Percentiles rank a stretch among this genome's conserved stretches.
Conservation (phyloP, 306 rosid species). For the Cicer yamashitae region DNA sequence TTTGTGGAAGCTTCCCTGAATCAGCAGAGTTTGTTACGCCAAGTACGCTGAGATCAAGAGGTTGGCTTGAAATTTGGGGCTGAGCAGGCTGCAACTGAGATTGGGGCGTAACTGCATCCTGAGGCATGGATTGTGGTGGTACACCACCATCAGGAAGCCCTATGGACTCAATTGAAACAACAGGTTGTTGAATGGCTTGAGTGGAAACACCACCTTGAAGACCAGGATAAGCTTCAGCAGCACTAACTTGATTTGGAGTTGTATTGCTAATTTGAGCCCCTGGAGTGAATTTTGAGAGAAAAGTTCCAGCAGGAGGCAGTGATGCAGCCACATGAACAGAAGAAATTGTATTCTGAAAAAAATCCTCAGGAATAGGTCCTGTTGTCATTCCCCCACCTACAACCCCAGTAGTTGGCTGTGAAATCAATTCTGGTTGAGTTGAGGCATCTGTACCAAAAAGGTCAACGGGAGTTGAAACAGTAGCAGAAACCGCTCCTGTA, state of each 20-base stretch:
- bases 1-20: constrained; percentile 63
- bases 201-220: constrained; percentile 80
- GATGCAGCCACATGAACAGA: constrained; percentile 83
- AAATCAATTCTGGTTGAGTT: constrained; percentile 58
- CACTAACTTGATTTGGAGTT: constrained; percentile 53
- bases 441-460: constrained; percentile 67
- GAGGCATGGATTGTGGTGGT: constrained; percentile 75
- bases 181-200: constrained; percentile 70
- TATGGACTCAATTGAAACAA: constrained; percentile 56
- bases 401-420: constrained; percentile 57
- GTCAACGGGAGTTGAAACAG: constrained; percentile 69
- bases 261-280: constrained; percentile 61
- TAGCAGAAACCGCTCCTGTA: constrained; percentile 55
- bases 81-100: constrained; percentile 55
- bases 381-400: constrained; percentile 61
- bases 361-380: constrained; percentile 96
- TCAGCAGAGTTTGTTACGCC: constrained; percentile 67
- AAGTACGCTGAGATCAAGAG: constrained; percentile 90
- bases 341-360: constrained; percentile 89
- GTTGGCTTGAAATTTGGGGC: constrained; percentile 68
- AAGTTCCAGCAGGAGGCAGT: constrained; percentile 90
- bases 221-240: constrained; percentile 55
- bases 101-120: constrained; percentile 56
- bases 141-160: constrained; percentile 98
- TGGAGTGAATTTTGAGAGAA: constrained; percentile 72